Percentiles rank a stretch among this genome's conserved stretches.
Conservation (phyloP, 2,329 filamentous ascomycete species). For the Neopestalotiopsis sp. region DNA sequence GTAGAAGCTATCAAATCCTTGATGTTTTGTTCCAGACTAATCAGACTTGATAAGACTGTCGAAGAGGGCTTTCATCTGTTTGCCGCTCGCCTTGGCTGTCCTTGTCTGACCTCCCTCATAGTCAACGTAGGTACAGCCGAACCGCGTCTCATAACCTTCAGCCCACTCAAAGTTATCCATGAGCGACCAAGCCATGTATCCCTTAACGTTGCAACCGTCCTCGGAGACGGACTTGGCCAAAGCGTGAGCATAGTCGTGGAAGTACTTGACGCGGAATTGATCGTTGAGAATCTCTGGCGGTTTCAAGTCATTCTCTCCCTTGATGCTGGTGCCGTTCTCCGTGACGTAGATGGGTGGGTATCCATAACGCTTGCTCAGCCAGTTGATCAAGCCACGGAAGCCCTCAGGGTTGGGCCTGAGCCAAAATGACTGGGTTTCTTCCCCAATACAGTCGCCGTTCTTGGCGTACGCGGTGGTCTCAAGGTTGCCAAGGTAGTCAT, state of each 20-base stretch:
- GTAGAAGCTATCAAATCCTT: neutral
- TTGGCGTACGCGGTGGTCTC: slow-evolving; percentile 76
- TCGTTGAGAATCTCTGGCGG: slow-evolving; percentile 76
- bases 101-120: slow-evolving; percentile 81
- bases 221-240: slow-evolving; percentile 73
- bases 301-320: slow-evolving; percentile 79
- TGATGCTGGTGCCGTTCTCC: slow-evolving; percentile 85
- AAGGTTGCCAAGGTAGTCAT: slow-evolving; percentile 78
- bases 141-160: slow-evolving; percentile 87
- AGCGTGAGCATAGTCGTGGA: slow-evolving; percentile 75
- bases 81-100: slow-evolving; percentile 36
- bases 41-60: slow-evolving; percentile 37
- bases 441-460: slow-evolving; percentile 74
- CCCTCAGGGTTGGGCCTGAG: slow-evolving; percentile 76
- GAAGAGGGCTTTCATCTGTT: slow-evolving; percentile 55
- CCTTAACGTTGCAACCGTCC: slow-evolving; percentile 79
- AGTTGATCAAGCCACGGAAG: slow-evolving; percentile 78
- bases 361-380: slow-evolving; percentile 78
- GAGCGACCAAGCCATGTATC: slow-evolving; percentile 86
- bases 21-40: neutral
- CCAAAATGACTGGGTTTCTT: slow-evolving; percentile 84
- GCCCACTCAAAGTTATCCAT: slow-evolving; percentile 94
- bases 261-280: slow-evolving; percentile 82
- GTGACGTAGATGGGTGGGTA: slow-evolving; percentile 84
- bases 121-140: slow-evolving; percentile 84